Base-by-base conservation (phyloP, 805 yeast species). In the Candida insectorum region DNA sequence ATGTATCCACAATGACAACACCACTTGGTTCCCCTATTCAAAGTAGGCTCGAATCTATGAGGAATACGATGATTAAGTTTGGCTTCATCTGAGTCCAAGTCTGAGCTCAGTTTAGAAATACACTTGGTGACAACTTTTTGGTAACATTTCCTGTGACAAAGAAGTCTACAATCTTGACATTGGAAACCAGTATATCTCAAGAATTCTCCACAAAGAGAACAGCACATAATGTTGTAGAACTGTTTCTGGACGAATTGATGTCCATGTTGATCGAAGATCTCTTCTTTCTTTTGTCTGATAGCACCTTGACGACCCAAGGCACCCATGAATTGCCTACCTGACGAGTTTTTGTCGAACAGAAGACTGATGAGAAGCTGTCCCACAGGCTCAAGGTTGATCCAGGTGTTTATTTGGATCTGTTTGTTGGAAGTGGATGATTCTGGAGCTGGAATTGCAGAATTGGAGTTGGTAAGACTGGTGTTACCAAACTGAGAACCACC, bases 1-100 rank as follows among this genome's bases (percentile, higher is more conserved):
- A 93, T 80, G 54, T 87, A 87, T 41, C 99, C 99, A 73, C 99
- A 93, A 57, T 93, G 99, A 49, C 97, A 93, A 64, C 99, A 93
- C 99, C 99, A 93, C 54, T 91, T 89, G 2, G 99, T 94, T 49
- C 96, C 94, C 61, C 88, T 81, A 53, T 93, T 93, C 12, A 93
- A 75, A 17, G 79, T 77, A n/a, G 91, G 89, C 46, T 85, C 96
- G 57, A 91, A 91, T 56, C 96, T 78, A 57, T 93, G 99, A 22
- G 98, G 98, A 47, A 93, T 93, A 45, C 95, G 84, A 58, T 93
- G 97, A 52, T 93, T 93, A 57, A 93, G 75, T 58, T 85, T 81
- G 15, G 85, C 76, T 46, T 81, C 91, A 52, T 82, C 88, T 7
- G 39, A 24, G 52, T 80, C 85, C 27, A 69, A 59, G 40, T 81